phyloP scores from a whole-genome alignment of 768 basidiomycete species.

The Cystoderma amianthinum region DNA sequence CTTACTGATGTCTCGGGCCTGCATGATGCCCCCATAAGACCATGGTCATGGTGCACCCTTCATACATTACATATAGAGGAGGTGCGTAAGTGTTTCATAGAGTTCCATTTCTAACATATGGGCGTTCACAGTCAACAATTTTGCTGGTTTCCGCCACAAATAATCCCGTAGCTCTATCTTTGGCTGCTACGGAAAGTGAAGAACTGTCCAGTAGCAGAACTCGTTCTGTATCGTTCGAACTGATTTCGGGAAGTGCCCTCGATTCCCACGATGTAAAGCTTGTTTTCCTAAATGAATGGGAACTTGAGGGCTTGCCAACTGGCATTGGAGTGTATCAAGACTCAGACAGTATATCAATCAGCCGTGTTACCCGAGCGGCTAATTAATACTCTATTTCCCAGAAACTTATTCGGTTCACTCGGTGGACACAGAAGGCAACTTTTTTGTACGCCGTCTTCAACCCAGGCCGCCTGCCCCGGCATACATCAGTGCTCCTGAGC shows the following conservation, averaged over 20 bases:
- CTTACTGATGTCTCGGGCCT: slow-evolving; percentile 13
- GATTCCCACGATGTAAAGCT: slow-evolving; percentile 29
- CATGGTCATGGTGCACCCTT: slow-evolving; percentile 38
- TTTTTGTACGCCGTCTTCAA: slow-evolving; percentile 35
- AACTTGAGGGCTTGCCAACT: slow-evolving; percentile 38
- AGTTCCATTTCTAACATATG: slow-evolving; percentile 4
- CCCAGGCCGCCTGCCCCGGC: slow-evolving; percentile 16
- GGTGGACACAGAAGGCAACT: slow-evolving; percentile 32
- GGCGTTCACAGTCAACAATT: slow-evolving; percentile 26
- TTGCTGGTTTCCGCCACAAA: slow-evolving; percentile 41
- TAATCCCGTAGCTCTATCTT: slow-evolving; percentile 21
- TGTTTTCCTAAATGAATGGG: slow-evolving; percentile 47
- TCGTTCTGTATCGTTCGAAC: slow-evolving; percentile 30
- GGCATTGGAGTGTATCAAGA: slow-evolving; percentile 39
- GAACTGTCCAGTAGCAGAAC: slow-evolving; percentile 25
- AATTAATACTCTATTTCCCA: no score
- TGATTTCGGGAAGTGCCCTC: slow-evolving; percentile 17
- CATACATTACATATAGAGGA: slow-evolving; percentile 28
- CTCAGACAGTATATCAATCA: slow-evolving; percentile 47
- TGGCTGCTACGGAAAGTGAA: slow-evolving; percentile 22
- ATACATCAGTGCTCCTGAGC: not conserved
- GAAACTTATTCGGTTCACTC: slow-evolving; percentile 32
- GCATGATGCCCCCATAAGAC: slow-evolving; percentile 16
- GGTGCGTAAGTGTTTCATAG: slow-evolving; percentile 19
- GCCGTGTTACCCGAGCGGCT: no score